These are phyloP conservation scores for Suhomyces wounanorum DNA, from an alignment of 1,139 yeast genomes.

Conservation along the genomic window DNA sequence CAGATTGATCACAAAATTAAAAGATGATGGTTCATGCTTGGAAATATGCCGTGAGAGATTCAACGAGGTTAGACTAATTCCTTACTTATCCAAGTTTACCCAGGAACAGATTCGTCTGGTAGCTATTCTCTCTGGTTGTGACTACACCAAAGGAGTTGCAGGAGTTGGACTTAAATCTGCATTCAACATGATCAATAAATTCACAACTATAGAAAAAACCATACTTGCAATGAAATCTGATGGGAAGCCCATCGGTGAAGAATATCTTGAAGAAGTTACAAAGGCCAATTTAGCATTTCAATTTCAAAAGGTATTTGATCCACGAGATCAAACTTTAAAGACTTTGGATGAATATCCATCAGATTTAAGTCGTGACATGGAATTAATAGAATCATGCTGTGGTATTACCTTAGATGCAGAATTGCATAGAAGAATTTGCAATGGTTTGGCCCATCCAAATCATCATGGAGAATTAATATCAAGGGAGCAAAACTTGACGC, in stretches of 20 bases:
- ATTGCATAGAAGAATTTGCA: slow-evolving; percentile 58
- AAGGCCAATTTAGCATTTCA: slow-evolving; percentile 81
- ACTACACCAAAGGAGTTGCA: slow-evolving; percentile 84
- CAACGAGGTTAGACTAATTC: slow-evolving; percentile 44
- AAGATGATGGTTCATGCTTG: slow-evolving; percentile 73
- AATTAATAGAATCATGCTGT: slow-evolving; percentile 58
- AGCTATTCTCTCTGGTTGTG: slow-evolving; percentile 94
- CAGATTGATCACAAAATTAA: slow-evolving; percentile 74
- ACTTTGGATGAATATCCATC: slow-evolving; percentile 62
- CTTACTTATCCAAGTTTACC: slow-evolving; percentile 46
- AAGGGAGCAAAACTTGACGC: slow-evolving; percentile 42
- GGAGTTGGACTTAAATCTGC: slow-evolving; percentile 84
- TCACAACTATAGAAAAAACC: slow-evolving; percentile 54
- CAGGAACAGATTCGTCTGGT: slow-evolving; percentile 66
- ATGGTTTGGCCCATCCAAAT: slow-evolving; percentile 68
- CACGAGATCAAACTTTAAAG: slow-evolving; percentile 46
- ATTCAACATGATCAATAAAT: slow-evolving; percentile 56
- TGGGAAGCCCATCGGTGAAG: slow-evolving; percentile 61
- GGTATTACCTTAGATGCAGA: slow-evolving; percentile 55
- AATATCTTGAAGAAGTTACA: slow-evolving; percentile 59
- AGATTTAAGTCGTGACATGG: slow-evolving; percentile 30
- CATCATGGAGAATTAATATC: slow-evolving; percentile 51
- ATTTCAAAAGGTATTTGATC: slow-evolving; percentile 84
- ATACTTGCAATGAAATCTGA: slow-evolving; percentile 61
- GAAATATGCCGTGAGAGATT: slow-evolving; percentile 64